Base-by-base conservation (phyloP, 2,329 filamentous ascomycete genomes). In the Talaromyces sp. region DNA sequence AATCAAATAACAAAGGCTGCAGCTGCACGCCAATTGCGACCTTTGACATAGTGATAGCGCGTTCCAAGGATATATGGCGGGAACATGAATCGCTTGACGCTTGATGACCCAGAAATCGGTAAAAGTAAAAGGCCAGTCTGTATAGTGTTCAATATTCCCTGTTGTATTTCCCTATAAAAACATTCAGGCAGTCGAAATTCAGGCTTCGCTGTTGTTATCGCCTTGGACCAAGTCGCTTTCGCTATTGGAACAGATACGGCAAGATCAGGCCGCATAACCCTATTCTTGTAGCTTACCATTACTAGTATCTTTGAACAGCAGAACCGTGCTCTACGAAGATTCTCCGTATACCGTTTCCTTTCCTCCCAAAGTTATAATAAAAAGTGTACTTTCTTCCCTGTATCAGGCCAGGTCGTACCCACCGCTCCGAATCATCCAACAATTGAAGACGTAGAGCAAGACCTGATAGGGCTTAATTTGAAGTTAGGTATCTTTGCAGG, bases 161-260 rank as follows among this genome's bases (percentile, higher is more conserved):
- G 51, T 85, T 84, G 75, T 92, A 90, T 67, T 89, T 88, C 70
- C 92, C 88, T 62, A 89, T 78, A 64, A 93, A 93, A 57, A 91
- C 84, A 10, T 84, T 79, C 77, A 57, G 82, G 82, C 9, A 83
- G 83, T 5, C 84, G 81, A 0, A 83, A 80, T 7, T 82, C 79
- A 2, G 83, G 83, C 9, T 80, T 77, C 19, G 77, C 77, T 6
- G 80, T 85, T 7, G 78, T 75, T 10, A 82, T 85, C 5, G 80
- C 76, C 2, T 78, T 80, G 0, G 73, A 74, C 1, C 55, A 57
- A 10, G 55, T 57, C 25, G 73, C 80, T 0, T 83, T 86, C 63
- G 77, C 81, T 2, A 69, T 86, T 0, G 82, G 76, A 6, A 69
- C 67, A 33, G 67, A 69, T 57, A 69, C 66, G 21, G 66, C 66